These are phyloP conservation scores for Blakeslea trispora DNA, from an alignment of 371 early-diverging fungal genomes.

Conservation along the genomic window DNA sequence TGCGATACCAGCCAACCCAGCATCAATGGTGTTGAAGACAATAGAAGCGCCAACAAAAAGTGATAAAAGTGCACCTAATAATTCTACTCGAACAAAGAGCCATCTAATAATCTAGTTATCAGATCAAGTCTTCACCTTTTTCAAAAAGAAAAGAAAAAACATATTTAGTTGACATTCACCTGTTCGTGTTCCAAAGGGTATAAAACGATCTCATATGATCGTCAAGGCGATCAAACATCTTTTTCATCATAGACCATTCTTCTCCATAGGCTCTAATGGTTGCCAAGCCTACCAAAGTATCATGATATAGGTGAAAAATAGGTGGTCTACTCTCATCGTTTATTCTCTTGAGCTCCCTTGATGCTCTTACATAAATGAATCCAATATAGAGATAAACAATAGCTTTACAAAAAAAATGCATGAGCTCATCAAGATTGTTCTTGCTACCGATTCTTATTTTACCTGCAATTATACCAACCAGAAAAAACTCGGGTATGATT, in stretches of 20 bases:
- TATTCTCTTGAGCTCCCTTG: constrained; percentile 55
- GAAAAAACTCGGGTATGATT: constrained; percentile 64
- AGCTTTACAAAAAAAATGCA: constrained; percentile 12
- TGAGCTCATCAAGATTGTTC: not conserved
- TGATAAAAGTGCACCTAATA: constrained; percentile 68
- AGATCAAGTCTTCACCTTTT: not conserved
- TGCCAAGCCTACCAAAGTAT: constrained; percentile 52
- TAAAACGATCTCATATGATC: constrained; percentile 79
- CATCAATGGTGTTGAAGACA: constrained; percentile 55
- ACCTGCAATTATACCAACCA: constrained; percentile 41
- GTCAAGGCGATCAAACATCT: constrained; percentile 56
- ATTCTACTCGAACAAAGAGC: constrained; percentile 71
- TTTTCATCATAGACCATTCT: constrained; percentile 43
- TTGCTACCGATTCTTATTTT: too few relatives aligned
- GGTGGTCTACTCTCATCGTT: constrained; percentile 54
- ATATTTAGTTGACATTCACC: constrained; percentile 53
- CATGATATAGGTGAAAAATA: constrained; percentile 55
- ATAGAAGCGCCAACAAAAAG: constrained; percentile 66
- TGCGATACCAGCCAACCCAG: constrained; percentile 80
- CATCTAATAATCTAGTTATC: constrained; percentile 20
- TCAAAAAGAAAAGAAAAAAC: too few relatives aligned
- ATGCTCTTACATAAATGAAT: constrained; percentile 56
- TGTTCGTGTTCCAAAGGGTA: constrained; percentile 79
- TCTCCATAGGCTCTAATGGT: constrained; percentile 61
- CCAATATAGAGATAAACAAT: constrained; percentile 44